Percentiles rank a stretch among this genome's conserved stretches.
Conservation (phyloP, 495 filamentous ascomycete species). For the Articulospora tetracladia region DNA sequence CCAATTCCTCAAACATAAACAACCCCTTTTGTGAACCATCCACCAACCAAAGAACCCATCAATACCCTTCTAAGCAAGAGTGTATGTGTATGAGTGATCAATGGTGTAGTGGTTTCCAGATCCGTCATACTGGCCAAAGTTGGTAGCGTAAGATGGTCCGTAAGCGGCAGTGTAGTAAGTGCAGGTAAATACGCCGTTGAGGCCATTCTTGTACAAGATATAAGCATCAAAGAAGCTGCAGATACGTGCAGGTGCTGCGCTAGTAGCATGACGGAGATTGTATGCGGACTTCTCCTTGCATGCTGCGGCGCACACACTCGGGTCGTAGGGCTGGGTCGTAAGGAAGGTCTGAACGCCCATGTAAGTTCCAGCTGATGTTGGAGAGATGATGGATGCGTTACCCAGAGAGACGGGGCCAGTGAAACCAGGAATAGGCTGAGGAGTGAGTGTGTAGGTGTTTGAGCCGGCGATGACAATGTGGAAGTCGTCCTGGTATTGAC, state of each 20-base stretch:
- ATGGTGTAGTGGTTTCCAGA: not conserved
- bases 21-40: not conserved
- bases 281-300: conserved; percentile 40
- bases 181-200: conserved; percentile 4
- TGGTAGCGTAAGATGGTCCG: not conserved
- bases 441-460: conserved; percentile 31
- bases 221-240: conserved; percentile 47
- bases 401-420: conserved; percentile 24
- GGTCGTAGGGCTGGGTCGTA: conserved; percentile 31
- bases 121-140: not conserved
- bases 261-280: conserved; percentile 27
- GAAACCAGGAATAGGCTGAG: conserved; percentile 3
- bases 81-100: conserved; percentile 5
- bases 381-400: conserved; percentile 39
- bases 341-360: conserved; percentile 39
- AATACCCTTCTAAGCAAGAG: not conserved
- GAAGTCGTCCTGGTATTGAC: conserved; percentile 35
- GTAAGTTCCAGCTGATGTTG: conserved; percentile 31
- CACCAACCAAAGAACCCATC: not conserved
- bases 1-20: not conserved
- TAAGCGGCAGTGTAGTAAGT: conserved; percentile 2
- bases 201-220: conserved; percentile 34
- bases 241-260: conserved; percentile 28
- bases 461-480: conserved; percentile 40
- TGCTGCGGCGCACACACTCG: conserved; percentile 34